Conservation (phyloP, 768 basidiomycete species). For the Tylopilus rubrobrunneus region DNA sequence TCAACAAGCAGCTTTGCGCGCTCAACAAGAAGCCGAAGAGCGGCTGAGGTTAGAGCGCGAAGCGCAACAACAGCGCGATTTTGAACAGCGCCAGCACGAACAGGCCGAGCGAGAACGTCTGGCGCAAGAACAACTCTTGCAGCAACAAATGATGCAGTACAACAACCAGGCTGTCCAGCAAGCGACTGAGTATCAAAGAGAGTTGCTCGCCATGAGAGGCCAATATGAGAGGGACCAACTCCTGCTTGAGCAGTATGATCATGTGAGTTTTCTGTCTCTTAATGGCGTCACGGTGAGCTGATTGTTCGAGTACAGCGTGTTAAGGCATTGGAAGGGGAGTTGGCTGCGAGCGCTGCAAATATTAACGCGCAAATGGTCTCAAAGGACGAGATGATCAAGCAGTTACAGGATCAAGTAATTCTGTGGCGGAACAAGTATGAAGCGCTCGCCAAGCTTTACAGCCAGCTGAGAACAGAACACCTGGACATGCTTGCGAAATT, state of each 20-base stretch:
- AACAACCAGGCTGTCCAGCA: slow-evolving; percentile 75
- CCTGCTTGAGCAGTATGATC: slow-evolving; percentile 95
- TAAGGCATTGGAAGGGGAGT: slow-evolving; percentile 90
- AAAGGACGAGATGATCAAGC: slow-evolving; percentile 94
- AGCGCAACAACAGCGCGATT: slow-evolving; percentile 78
- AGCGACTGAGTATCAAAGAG: slow-evolving; percentile 79
- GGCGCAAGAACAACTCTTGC: slow-evolving; percentile 86
- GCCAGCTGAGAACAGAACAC: slow-evolving; percentile 95
- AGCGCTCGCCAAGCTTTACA: slow-evolving; percentile 96
- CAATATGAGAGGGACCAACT: slow-evolving; percentile 99
- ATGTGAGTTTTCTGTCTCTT: slow-evolving; percentile 43
- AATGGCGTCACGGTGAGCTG: slow-evolving; percentile 1
- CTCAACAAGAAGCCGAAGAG: slow-evolving; percentile 81
- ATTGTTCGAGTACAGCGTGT: slow-evolving; percentile 60
- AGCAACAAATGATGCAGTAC: slow-evolving; percentile 77
- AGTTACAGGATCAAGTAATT: slow-evolving; percentile 94
- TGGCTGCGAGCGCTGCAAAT: slow-evolving; percentile 68
- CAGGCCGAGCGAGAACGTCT: slow-evolving; percentile 85
- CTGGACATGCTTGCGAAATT: slow-evolving; percentile 95
- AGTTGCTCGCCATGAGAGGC: slow-evolving; percentile 88
- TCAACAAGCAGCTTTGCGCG: slow-evolving; percentile 83
- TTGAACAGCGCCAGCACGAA: slow-evolving; percentile 80
- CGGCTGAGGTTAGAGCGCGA: slow-evolving; percentile 73
- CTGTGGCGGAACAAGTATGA: slow-evolving; percentile 99
- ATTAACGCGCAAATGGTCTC: slow-evolving; percentile 81